Conservation (phyloP, 805 yeast species). For the Ogataea glucozyma region DNA sequence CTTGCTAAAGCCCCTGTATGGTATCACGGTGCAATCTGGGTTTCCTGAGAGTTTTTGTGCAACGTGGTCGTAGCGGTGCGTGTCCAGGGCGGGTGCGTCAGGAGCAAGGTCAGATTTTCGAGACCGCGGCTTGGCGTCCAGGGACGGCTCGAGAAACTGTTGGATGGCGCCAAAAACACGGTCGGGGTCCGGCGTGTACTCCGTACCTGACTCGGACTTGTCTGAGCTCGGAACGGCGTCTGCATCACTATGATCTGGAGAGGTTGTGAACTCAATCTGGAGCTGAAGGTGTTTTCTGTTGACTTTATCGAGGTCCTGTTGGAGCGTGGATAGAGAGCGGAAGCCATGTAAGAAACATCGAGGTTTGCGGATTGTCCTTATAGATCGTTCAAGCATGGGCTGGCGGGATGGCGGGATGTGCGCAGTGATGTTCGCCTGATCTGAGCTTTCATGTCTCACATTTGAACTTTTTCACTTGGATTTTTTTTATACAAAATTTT, state of each 20-base stretch:
- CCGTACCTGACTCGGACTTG: background rate
- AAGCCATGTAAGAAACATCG: background rate
- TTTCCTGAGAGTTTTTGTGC: conserved; percentile 9
- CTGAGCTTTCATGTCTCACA: too few relatives aligned
- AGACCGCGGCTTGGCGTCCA: background rate
- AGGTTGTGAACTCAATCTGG: conserved; percentile 8
- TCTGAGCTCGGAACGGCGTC: background rate
- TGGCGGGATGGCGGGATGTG: too few relatives aligned
- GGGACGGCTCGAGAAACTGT: conserved; percentile 1
- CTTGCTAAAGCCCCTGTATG: conserved; percentile 21
- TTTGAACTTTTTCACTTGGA: too few relatives aligned
- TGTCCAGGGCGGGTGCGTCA: background rate
- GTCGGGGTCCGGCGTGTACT: background rate
- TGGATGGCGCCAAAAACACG: conserved; percentile 5
- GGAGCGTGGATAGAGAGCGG: conserved; percentile 6
- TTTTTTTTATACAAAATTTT: too few relatives aligned
- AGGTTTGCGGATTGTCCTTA: too few relatives aligned
- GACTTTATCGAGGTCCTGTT: conserved; percentile 14
- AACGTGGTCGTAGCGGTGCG: conserved; percentile 9
- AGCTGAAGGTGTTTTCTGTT: conserved; percentile 15
- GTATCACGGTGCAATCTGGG: conserved; percentile 11
- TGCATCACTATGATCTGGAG: too few relatives aligned
- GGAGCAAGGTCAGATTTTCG: too few relatives aligned
- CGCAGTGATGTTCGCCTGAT: too few relatives aligned
- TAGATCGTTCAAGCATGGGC: too few relatives aligned